Evolutionary conservation across 2,329 filamentous ascomycete genomes (phyloP).

Genomic region (Aspergillus ochraceus): DNA sequence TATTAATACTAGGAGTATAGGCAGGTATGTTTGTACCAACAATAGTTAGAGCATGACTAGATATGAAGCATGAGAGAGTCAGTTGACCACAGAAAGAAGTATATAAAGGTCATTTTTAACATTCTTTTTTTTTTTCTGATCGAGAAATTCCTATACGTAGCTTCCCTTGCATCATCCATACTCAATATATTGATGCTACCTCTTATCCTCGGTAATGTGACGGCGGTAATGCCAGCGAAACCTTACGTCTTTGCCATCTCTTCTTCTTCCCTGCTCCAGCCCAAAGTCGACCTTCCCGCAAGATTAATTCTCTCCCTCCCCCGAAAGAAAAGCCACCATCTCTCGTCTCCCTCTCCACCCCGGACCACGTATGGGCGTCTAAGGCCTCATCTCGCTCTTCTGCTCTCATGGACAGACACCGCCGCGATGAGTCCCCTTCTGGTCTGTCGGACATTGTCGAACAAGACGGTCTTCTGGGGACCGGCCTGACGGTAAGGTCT

Average conservation of each 20-base stretch:
- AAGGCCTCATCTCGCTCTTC: constrained; percentile 19
- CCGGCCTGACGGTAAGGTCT: constrained; percentile 47
- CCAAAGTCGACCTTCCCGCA: not conserved
- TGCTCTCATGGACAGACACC: constrained; percentile 44
- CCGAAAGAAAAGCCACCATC: not conserved
- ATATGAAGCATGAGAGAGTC: not conserved
- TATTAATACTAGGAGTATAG: too few relatives aligned
- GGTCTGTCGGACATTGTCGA: constrained; percentile 43
- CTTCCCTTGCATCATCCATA: too few relatives aligned
- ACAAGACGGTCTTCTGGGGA: constrained; percentile 48
- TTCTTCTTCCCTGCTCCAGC: not conserved
- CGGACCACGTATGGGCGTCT: constrained; percentile 28
- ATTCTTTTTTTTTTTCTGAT: too few relatives aligned
- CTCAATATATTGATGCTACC: not conserved
- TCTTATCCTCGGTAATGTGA: not conserved
- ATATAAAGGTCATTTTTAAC: not conserved
- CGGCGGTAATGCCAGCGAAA: not conserved
- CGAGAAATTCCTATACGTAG: too few relatives aligned
- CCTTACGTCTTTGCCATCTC: not conserved
- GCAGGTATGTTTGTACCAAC: too few relatives aligned
- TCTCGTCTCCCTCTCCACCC: constrained; percentile 12
- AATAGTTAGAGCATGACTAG: too few relatives aligned
- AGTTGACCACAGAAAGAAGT: not conserved
- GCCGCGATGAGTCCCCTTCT: constrained; percentile 48
- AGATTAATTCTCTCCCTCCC: not conserved